These are phyloP conservation scores for Cutaneotrichosporon cutaneum DNA, from an alignment of 1,284 basidiomycete genomes.

Conservation along the genomic window DNA sequence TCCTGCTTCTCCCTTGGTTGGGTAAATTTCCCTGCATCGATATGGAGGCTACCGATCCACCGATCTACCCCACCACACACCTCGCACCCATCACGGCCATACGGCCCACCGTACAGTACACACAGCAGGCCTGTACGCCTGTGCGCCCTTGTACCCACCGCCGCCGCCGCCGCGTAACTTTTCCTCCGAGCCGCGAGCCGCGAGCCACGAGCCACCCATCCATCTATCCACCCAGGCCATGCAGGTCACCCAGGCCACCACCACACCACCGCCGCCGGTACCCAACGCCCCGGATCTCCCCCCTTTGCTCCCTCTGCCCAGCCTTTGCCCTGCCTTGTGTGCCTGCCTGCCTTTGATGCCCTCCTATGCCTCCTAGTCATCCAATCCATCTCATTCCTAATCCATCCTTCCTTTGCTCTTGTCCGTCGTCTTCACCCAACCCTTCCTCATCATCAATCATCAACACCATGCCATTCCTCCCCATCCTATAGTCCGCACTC, in stretches of 20 bases:
- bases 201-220: background rate
- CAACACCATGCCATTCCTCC: slow-evolving; percentile 2
- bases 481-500: background rate
- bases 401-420: background rate
- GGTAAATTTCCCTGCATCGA: too few species aligned
- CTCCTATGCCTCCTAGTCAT: background rate
- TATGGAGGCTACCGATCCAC: too few species aligned
- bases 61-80: too few species aligned
- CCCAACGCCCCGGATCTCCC: too few species aligned
- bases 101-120: too few species aligned
- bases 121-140: too few species aligned
- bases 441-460: background rate
- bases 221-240: background rate
- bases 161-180: background rate
- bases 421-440: background rate
- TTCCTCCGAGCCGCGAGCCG: background rate
- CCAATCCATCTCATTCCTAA: background rate
- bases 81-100: too few species aligned
- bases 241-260: background rate
- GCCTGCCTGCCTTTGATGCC: too few species aligned
- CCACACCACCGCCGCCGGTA: too few species aligned
- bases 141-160: too few species aligned
- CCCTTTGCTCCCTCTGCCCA: too few species aligned
- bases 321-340: background rate
- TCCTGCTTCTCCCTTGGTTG: too few species aligned